Base-by-base conservation (phyloP, 176 grass and related monocot genomes). In the Metroxylon sagu region DNA sequence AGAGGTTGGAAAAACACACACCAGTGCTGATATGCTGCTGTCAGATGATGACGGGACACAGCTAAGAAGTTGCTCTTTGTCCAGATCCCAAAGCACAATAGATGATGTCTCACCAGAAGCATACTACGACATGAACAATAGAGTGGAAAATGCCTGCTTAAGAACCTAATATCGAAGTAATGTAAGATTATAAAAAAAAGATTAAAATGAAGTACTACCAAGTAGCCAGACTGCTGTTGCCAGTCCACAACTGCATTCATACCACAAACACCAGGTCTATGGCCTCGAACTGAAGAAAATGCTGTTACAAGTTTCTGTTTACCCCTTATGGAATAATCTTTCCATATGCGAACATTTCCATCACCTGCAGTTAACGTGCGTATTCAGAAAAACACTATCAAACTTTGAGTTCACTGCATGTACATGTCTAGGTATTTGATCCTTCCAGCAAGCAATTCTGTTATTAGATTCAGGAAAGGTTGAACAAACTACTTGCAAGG, bases 301-400 rank as follows among this genome's bases (percentile, higher is more conserved):
- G 87, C 93, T 59, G 93, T 92, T 65, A 85, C 84, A 72, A 98
- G 87, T 69, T 98, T 88, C 50, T 98, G 87, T 53, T 83, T 83
- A 16, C 78, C 81, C 51, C 64, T 80, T 60, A 85, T 70, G 35
- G 76, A 79, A 63, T 76, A 98, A 69, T 92, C 88, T 85, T 77
- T 92, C 93, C 93, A 98, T 72, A 98, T 43, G 15, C 84, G 78
- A 62, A 92, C 82, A 83, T 98, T 98, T 71, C 93, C 93, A 74
- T 98, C 87, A 76, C 71, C 93, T 98, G 57, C 60, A 83, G 8
- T 31, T 31, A 31, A 31, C 30, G 8, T 5, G 30, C 30, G 8
- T 8, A 31, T 7, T 31, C 30, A 31, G 5, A 31, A 31, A 31
- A 31, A 31, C n/a, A 6, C 30, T 31, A 31, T 31, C 30, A 31